Conservation (phyloP, 495 filamentous ascomycete species). For the Pyrenula massariospora region DNA sequence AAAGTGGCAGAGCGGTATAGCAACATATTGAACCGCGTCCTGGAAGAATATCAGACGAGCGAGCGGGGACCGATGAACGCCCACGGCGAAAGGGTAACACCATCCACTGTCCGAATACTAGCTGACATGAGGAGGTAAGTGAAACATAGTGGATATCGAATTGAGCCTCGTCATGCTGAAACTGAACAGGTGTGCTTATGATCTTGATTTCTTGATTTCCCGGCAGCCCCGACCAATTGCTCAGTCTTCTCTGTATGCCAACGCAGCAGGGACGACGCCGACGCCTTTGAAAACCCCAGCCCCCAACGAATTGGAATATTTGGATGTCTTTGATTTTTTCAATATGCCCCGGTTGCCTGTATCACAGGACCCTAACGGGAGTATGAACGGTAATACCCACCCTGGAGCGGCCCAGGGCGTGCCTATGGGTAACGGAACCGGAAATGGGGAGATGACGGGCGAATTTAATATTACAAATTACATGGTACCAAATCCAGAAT, state of each 20-base stretch:
- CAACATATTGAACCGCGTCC: constrained; percentile 64
- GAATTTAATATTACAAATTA: constrained; percentile 40
- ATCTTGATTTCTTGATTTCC: constrained; percentile 78
- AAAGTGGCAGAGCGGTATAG: constrained; percentile 74
- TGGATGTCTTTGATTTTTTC: constrained; percentile 93
- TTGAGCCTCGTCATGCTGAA: neutral
- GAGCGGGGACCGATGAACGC: constrained; percentile 16
- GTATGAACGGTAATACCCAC: neutral
- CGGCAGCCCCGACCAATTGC: constrained; percentile 49
- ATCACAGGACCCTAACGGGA: constrained; percentile 19
- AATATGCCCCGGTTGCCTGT: constrained; percentile 66
- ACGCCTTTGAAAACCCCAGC: constrained; percentile 48
- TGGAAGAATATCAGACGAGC: constrained; percentile 58
- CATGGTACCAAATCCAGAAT: constrained; percentile 32
- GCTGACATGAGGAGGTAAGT: constrained; percentile 71
- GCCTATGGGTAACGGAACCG: neutral
- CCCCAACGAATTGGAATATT: constrained; percentile 72
- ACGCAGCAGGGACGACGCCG: constrained; percentile 18
- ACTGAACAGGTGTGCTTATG: constrained; percentile 45
- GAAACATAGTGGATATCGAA: neutral
- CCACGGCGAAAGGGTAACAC: constrained; percentile 57
- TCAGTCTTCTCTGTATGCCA: constrained; percentile 24
- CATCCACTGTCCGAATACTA: constrained; percentile 72
- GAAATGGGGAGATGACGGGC: constrained; percentile 7
- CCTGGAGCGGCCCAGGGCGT: neutral